Conservation (phyloP, 495 filamentous ascomycete species). For the Neurospora tetraspora region DNA sequence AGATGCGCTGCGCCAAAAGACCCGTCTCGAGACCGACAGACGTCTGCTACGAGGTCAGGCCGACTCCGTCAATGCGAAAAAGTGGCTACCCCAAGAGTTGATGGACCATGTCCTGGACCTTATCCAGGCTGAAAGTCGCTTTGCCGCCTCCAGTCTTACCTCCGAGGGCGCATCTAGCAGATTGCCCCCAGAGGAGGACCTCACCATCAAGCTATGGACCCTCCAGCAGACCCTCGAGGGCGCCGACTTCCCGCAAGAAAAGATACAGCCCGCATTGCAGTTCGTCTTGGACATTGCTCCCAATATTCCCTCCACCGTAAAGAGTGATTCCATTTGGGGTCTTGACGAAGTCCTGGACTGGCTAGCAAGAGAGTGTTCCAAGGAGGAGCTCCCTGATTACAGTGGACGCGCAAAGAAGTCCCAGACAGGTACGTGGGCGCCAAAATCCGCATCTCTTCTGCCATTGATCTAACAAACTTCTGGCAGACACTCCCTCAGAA, state of each 20-base stretch:
- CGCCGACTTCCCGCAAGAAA: slow-evolving; percentile 55
- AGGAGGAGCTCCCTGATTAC: slow-evolving; percentile 63
- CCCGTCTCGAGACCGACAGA: slow-evolving; percentile 67
- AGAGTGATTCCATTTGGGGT: slow-evolving; percentile 64
- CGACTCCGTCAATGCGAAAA: slow-evolving; percentile 53
- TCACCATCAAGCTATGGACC: slow-evolving; percentile 70
- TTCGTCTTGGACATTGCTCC: slow-evolving; percentile 51
- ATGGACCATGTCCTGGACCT: slow-evolving; percentile 62
- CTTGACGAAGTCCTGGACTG: slow-evolving; percentile 80
- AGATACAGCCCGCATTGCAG: slow-evolving; percentile 53
- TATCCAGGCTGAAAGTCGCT: slow-evolving; percentile 41
- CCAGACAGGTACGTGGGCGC: slow-evolving; percentile 18
- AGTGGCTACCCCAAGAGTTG: slow-evolving; percentile 74
- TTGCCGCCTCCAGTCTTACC: slow-evolving; percentile 32
- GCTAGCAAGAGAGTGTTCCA: slow-evolving; percentile 61
- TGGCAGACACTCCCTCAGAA: slow-evolving; percentile 33
- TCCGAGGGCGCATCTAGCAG: slow-evolving; percentile 29
- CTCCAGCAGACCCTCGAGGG: slow-evolving; percentile 57
- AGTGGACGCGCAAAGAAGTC: slow-evolving; percentile 35
- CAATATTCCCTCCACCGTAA: slow-evolving; percentile 38
- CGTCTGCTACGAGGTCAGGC: slow-evolving; percentile 67
- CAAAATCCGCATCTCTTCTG: background rate
- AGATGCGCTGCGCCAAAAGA: slow-evolving; percentile 57
- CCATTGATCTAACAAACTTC: background rate
- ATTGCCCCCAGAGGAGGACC: slow-evolving; percentile 56